Evolutionary conservation across 2,329 filamentous ascomycete species (phyloP).

Genomic region (Beauveria australis): DNA sequence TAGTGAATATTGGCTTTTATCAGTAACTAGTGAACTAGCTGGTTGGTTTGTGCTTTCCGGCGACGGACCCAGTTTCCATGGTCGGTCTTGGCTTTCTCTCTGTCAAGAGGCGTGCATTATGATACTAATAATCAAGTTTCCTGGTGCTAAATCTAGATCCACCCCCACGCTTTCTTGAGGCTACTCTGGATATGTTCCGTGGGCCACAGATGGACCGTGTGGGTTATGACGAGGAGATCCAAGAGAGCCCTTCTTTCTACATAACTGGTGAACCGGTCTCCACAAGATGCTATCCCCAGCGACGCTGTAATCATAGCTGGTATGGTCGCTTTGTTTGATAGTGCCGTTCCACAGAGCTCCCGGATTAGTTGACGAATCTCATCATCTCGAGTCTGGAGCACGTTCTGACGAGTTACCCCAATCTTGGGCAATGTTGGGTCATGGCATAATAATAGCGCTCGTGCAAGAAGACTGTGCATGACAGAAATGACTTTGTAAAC

Average conservation of each 20-base stretch:
- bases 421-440: neutral
- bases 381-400: conserved; percentile 21
- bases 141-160: neutral
- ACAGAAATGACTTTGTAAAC: neutral
- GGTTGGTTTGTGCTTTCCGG: neutral
- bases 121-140: neutral
- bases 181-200: neutral
- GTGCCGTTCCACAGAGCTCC: neutral
- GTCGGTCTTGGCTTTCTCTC: neutral
- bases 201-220: neutral
- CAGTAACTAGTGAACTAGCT: neutral
- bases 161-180: neutral
- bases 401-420: neutral
- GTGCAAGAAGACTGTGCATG: neutral
- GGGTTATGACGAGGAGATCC: neutral
- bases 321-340: neutral
- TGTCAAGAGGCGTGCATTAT: neutral
- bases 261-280: neutral
- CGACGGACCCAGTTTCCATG: no score
- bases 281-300: neutral
- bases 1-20: neutral
- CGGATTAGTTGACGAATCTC: conserved; percentile 11
- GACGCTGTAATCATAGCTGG: conserved; percentile 11
- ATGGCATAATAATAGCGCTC: neutral
- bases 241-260: neutral